Conservation (phyloP, 169 alveolate species). For the Cryptosporidium ryanae region DNA sequence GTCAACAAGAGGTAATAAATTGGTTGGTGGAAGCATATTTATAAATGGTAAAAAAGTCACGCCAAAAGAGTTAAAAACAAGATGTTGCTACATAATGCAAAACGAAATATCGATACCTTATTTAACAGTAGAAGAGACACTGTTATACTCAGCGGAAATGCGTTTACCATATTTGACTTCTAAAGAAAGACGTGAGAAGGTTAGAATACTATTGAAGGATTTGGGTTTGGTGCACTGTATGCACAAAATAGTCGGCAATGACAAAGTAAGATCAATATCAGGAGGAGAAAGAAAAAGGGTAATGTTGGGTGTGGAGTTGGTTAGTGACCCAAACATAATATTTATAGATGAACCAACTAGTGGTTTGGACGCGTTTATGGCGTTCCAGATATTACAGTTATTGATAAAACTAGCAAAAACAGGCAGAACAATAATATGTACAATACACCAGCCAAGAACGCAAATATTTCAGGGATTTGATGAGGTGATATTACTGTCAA, state of each 20-base stretch:
- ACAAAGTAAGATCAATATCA: conserved; percentile 85
- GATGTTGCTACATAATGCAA: conserved; percentile 86
- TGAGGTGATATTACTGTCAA: conserved; percentile 79
- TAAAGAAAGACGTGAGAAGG: conserved; percentile 69
- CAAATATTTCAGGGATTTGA: conserved; percentile 82
- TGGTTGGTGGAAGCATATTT: conserved; percentile 35
- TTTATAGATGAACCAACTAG: conserved; percentile 91
- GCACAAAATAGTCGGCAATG: conserved; percentile 85
- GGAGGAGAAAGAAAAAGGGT: conserved; percentile 93
- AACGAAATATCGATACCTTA: conserved; percentile 82
- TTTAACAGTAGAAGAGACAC: conserved; percentile 86
- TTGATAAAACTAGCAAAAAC: conserved; percentile 80
- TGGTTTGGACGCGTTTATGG: conserved; percentile 89
- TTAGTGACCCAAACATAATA: conserved; percentile 88
- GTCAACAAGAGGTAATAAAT: conserved; percentile 32
- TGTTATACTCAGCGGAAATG: conserved; percentile 84
- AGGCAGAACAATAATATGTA: conserved; percentile 84
- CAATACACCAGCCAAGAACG: conserved; percentile 87
- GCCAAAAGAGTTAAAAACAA: conserved; percentile 55
- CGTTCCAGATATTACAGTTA: conserved; percentile 81
- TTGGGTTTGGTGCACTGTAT: conserved; percentile 75
- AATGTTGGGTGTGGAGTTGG: conserved; percentile 90
- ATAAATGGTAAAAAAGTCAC: conserved; percentile 74
- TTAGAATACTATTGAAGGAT: conserved; percentile 74
- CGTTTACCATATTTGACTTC: conserved; percentile 66